These are phyloP conservation scores for Eucalyptus cloeziana DNA, from an alignment of 345 rosid species.

Conservation along the genomic window DNA sequence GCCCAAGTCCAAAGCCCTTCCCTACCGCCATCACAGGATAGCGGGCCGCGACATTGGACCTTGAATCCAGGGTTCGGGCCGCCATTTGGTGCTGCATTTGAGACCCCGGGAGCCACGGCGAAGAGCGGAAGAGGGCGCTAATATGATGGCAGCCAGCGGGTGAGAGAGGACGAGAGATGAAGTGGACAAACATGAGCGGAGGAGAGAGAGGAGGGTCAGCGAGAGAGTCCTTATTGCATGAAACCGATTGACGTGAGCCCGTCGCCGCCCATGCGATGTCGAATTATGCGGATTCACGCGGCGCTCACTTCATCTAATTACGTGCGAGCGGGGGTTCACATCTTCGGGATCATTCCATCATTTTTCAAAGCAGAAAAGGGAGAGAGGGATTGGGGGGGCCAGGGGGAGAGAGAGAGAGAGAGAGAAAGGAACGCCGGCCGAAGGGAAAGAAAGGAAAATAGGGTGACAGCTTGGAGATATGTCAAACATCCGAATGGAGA, in stretches of 20 bases:
- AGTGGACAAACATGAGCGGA: neutral
- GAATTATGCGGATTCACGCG: neutral
- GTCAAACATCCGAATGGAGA: neutral
- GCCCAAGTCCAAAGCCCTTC: neutral
- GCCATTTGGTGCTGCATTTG: neutral
- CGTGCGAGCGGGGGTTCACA: neutral
- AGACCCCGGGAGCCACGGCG: neutral
- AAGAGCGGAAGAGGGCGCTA: neutral
- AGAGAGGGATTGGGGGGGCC: too few relatives aligned
- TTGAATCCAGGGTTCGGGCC: neutral
- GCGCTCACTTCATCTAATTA: neutral
- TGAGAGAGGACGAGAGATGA: neutral
- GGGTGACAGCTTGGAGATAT: too few relatives aligned
- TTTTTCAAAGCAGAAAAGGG: too few relatives aligned
- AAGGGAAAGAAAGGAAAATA: too few relatives aligned
- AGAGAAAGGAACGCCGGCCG: too few relatives aligned
- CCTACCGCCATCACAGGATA: neutral
- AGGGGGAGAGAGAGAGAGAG: too few relatives aligned
- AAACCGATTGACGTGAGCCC: neutral
- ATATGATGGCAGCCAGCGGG: neutral
- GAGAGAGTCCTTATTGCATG: neutral
- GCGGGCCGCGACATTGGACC: neutral
- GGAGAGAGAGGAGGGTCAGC: neutral
- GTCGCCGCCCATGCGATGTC: neutral
- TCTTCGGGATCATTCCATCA: too few relatives aligned